Evolutionary conservation across 179 eudicot genomes (phyloP), one percentile per base, ranked within the genome.

Genomic region (Drosera spatulata): DNA sequence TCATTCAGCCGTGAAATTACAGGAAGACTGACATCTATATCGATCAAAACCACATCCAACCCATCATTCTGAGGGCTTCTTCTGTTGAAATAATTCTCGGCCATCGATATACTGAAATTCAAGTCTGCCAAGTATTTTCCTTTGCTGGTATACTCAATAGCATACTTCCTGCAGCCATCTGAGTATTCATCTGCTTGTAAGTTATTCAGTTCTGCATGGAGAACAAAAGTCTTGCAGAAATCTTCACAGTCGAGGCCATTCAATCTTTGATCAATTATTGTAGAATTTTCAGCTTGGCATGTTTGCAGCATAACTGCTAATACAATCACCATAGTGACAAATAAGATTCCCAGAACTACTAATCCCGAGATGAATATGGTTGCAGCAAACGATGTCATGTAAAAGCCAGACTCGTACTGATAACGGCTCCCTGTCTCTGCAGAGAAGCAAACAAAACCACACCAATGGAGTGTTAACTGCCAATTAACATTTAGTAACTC

Each of bases 241-340:
- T 22, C 53, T 47, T 65, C 72, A 58, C 60, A 37, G 7, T 69
- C 58, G 42, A 13, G 50, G 10, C 37, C 11, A 59, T 60, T 74
- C 45, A 42, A 55, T 9, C 47, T 41, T 62, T 68, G 72, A 43
- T 7, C 8, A 43, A 77, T 43, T 41, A 73, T 51, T 63, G 70
- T 77, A 4, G 67, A 39, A 37, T 39, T 59, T 51, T 52, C 58
- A 56, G 11, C 64, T 63, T 70, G 60, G 54, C 81, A 77, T n/a
- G 77, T 56, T 45, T 70, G 77, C 62, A 77, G 42, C 81, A 77
- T 77, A 8, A 70, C 70, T n/a, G 78, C 56, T 59, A 77, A 70
- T 50, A 75, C 62, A 70, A 65, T 59, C 43, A 73, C 59, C 65
- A 77, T 45, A n/a, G 77, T 54, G 48, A 70, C 53, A 5, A 77